Evolutionary conservation across 805 yeast genomes (phyloP).

Genomic region (Suhomyces prunicola): DNA sequence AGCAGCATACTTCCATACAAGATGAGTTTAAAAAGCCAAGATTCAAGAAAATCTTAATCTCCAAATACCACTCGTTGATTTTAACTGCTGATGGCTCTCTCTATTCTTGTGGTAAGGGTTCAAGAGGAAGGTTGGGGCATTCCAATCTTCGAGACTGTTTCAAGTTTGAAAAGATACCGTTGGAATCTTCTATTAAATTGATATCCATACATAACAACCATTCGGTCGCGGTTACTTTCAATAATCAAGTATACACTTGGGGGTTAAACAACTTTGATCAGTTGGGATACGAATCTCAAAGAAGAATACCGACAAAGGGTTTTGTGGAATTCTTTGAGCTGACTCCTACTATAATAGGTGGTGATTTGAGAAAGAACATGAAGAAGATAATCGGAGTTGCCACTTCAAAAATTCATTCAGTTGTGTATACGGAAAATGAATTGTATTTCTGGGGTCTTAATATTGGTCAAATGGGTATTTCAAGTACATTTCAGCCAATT

Average conservation of each 20-base stretch:
- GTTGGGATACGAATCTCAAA: conserved; percentile 44
- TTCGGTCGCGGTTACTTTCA: conserved; percentile 51
- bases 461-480: conserved; percentile 75
- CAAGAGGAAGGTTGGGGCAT: conserved; percentile 71
- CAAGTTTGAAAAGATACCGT: conserved; percentile 44
- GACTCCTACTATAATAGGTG: conserved; percentile 40
- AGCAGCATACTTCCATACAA: conserved; percentile 4
- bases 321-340: conserved; percentile 29
- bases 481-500: conserved; percentile 13
- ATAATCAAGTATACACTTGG: conserved; percentile 68
- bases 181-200: conserved; percentile 21
- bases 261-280: conserved; percentile 72
- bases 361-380: conserved; percentile 39
- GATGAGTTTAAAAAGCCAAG: conserved; percentile 35
- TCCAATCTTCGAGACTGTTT: conserved; percentile 38
- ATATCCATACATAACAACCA: conserved; percentile 66
- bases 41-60: conserved; percentile 46
- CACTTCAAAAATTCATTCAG: conserved; percentile 69
- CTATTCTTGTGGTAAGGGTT: conserved; percentile 62
- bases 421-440: conserved; percentile 50
- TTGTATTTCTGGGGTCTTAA: conserved; percentile 75
- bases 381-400: conserved; percentile 43
- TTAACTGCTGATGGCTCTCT: conserved; percentile 56
- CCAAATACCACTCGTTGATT: conserved; percentile 64
- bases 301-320: conserved; percentile 16